Evolutionary conservation across 495 filamentous ascomycete species (phyloP).

Genomic region (Aspergillus homomorphus): DNA sequence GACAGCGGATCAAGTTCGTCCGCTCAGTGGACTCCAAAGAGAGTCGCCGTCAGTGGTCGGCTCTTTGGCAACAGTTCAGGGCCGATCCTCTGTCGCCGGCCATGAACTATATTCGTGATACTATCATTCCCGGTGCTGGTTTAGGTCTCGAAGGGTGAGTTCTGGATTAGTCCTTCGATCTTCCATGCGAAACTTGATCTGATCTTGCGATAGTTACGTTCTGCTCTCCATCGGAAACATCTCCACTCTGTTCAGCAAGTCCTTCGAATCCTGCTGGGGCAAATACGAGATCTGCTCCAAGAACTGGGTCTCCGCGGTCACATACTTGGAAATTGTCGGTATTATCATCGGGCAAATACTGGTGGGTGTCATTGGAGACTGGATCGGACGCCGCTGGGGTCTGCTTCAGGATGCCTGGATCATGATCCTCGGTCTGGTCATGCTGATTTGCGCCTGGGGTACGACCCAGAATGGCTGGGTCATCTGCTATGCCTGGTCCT

Average conservation of each 20-base stretch:
- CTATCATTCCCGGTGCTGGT: conserved; percentile 2
- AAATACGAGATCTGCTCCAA: conserved; percentile 2
- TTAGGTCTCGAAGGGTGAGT: conserved; percentile 1
- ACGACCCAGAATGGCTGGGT: conserved; percentile 82
- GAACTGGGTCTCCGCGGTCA: neutral
- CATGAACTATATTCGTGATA: neutral
- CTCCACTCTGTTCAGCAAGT: conserved; percentile 1
- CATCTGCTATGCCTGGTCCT: conserved; percentile 84
- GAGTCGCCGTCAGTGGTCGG: neutral
- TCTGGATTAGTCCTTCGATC: neutral
- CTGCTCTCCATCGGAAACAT: conserved; percentile 6
- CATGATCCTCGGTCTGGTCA: conserved; percentile 84
- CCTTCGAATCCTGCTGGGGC: neutral
- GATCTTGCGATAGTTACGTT: neutral
- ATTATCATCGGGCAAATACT: neutral
- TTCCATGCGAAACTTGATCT: neutral
- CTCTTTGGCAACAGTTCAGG: neutral
- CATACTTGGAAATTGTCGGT: conserved; percentile 1
- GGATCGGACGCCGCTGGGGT: conserved; percentile 85
- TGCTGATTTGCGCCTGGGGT: conserved; percentile 86
- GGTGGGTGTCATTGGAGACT: conserved; percentile 18
- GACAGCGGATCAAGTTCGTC: conserved; percentile 49
- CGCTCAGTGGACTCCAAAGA: conserved; percentile 2
- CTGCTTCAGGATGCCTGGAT: conserved; percentile 88
- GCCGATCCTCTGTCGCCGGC: neutral